Conservation (phyloP, 192 early-diverging fungal genomes). For the Obelidium mucronatum region DNA sequence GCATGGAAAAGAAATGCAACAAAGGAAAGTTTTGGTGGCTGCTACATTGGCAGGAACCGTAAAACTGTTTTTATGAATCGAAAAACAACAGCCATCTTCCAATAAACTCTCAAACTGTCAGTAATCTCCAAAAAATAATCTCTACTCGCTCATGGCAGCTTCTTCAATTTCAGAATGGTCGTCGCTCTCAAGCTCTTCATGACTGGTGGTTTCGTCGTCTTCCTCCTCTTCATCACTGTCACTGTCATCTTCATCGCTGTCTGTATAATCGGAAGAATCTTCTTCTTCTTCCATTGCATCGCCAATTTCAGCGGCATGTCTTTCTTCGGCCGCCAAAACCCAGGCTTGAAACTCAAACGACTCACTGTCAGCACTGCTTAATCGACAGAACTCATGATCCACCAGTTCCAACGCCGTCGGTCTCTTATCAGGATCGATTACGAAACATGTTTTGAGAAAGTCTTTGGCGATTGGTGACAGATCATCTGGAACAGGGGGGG, state of each 20-base stretch:
- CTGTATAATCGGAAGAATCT: background rate
- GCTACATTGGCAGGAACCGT: conserved; percentile 12
- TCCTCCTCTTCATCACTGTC: background rate
- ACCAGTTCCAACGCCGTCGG: conserved; percentile 77
- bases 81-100: too few relatives aligned
- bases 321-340: conserved; percentile 35
- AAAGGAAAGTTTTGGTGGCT: conserved; percentile 23
- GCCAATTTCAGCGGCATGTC: conserved; percentile 1
- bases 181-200: too few relatives aligned
- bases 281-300: background rate
- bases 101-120: too few relatives aligned
- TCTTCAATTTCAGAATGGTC: too few relatives aligned
- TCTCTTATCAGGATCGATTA: conserved; percentile 75
- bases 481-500: conserved; percentile 80
- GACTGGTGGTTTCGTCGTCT: too few relatives aligned
- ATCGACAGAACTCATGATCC: conserved; percentile 69
- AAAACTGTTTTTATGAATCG: conserved; percentile 11
- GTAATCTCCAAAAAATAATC: too few relatives aligned
- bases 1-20: background rate
- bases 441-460: conserved; percentile 82
- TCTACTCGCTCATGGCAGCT: too few relatives aligned
- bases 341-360: conserved; percentile 51
- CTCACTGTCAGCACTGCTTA: conserved; percentile 28
- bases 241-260: conserved; percentile 10
- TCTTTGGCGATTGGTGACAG: conserved; percentile 59